Evolutionary conservation across 2,329 filamentous ascomycete genomes (phyloP).

Genomic region (Blumeriella jaapii): DNA sequence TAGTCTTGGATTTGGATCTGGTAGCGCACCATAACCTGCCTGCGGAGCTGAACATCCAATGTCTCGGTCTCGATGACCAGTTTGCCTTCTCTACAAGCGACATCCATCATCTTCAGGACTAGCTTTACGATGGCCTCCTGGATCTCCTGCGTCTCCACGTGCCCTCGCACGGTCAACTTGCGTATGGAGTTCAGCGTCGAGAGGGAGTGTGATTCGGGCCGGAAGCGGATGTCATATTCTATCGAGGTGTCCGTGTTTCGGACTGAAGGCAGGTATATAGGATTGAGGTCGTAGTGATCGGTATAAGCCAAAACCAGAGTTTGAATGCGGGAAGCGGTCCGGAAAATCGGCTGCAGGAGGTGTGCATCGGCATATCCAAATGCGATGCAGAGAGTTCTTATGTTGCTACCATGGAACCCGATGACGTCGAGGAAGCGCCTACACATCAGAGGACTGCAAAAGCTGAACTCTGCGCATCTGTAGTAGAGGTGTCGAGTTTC

Average conservation of each 20-base stretch:
- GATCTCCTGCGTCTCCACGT: conserved; percentile 1
- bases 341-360: no score
- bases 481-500: conserved; percentile 11
- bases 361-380: not conserved
- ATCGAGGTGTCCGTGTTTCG: not conserved
- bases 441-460: conserved; percentile 2
- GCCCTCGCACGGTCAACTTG: conserved; percentile 5
- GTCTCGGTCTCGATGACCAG: no score
- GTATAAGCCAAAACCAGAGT: no score
- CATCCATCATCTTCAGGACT: conserved; percentile 4
- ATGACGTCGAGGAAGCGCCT: conserved; percentile 5
- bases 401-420: not conserved
- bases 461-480: conserved; percentile 8
- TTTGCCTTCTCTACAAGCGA: not conserved
- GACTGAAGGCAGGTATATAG: conserved; percentile 1
- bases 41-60: no score
- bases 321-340: no score
- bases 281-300: no score
- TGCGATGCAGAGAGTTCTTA: conserved; percentile 4
- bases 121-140: conserved; percentile 11
- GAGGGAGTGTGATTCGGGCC: conserved; percentile 7
- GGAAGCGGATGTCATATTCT: conserved; percentile 5
- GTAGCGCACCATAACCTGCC: not conserved
- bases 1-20: no score
- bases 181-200: conserved; percentile 5